Evolutionary conservation across 2,329 filamentous ascomycete genomes (phyloP), one percentile per base, ranked within the genome.

Genomic region (Colletotrichum sp.): DNA sequence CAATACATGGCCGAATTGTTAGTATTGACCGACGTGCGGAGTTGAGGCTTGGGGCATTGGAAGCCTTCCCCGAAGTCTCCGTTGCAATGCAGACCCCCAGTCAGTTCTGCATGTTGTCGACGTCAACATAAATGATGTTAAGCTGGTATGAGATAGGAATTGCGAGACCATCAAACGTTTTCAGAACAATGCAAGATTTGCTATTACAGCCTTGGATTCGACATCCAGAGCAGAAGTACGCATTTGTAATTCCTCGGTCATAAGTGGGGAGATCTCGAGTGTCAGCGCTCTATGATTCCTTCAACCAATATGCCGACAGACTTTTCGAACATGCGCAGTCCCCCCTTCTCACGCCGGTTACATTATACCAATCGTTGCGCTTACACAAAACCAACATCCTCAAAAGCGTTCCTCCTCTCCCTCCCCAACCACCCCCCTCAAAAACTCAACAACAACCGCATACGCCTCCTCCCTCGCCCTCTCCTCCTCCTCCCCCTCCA

Each of bases 61-160:
- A 44, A 10, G 5, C 39, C 1, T n/a, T n/a, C 8, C 18, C 39
- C 39, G 39, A 44, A 1, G 5, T 0, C 4, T 6, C 39, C 18
- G 8, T 44, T n/a, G 0, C 16, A 1, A 0, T n/a, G 39, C 0
- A n/a, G 39, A 4, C 8, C 18, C 18, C 39, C 18, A n/a, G 9
- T 5, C 2, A 1, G 36, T 18, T 18, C 36, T 39, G 36, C 8
- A 39, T 0, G 16, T 9, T 18, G 34, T 18, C 8, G 16, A 39
- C 16, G 0, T 18, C 18, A n/a, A 44, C 2, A 1, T 44, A 1
- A 44, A n/a, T 9, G 8, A 18, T 18, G 15, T 8, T 5, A 39
- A 5, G 16, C 36, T 5, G 4, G 36, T 18, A 9, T 1, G 0
- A 39, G 36, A 39, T 18, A 5, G 4, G 0, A 39, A 0, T 18